These are phyloP conservation scores for Pittosporum tobira DNA, from an alignment of 129 eudicot genomes.

Conservation along the genomic window DNA sequence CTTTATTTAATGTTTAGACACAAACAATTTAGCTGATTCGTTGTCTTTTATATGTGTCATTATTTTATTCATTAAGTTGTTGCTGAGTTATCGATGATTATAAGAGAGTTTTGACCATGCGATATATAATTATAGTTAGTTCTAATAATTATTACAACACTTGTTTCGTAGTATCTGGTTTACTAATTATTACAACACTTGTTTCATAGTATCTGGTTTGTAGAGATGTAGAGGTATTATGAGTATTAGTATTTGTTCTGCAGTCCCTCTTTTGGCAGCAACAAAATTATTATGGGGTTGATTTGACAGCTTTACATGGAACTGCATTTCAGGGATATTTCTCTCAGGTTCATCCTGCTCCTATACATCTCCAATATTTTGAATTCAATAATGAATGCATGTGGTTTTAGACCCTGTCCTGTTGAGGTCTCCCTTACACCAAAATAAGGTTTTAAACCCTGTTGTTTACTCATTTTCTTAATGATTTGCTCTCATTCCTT, in stretches of 20 bases:
- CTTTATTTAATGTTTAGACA: no score
- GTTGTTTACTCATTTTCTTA: not conserved
- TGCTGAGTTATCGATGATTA: not conserved
- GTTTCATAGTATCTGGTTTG: not conserved
- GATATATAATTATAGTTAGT: not conserved
- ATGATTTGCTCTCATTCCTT: not conserved
- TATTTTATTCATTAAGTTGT: not conserved
- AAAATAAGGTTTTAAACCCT: no score
- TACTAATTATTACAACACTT: not conserved
- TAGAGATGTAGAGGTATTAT: not conserved
- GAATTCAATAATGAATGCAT: not conserved
- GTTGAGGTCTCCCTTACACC: no score
- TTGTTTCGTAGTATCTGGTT: not conserved
- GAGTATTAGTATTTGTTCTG: slow-evolving; percentile 16
- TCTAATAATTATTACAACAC: not conserved
- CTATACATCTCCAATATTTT: not conserved
- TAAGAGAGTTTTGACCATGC: not conserved
- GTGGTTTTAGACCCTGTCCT: not conserved
- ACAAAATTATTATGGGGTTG: slow-evolving; percentile 82
- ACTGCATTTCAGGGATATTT: slow-evolving; percentile 88
- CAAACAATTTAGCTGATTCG: slow-evolving; percentile 2
- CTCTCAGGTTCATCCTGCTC: slow-evolving; percentile 58
- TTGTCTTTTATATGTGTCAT: not conserved
- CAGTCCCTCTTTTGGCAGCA: slow-evolving; percentile 99
- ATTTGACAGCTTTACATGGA: slow-evolving; percentile 87